Percentiles rank a stretch among this genome's conserved stretches.
These are phyloP conservation scores for Cladosporium sphaerospermum DNA, from an alignment of 2,329 filamentous ascomycete species.

Conservation along the genomic window DNA sequence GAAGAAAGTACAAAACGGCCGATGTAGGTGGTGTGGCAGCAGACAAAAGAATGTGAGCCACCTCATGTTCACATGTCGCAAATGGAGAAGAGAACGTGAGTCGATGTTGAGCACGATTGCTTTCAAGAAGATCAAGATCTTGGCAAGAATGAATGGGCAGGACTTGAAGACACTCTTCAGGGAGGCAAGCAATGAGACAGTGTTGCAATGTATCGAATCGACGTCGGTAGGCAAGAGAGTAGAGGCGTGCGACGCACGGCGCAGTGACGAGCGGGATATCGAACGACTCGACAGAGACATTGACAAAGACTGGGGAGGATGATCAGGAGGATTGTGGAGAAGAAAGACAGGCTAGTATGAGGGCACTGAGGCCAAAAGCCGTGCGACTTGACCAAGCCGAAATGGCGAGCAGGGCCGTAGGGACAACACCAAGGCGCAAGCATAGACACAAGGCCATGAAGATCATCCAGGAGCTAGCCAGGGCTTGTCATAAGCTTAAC, in stretches of 20 bases:
- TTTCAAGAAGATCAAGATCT: not conserved
- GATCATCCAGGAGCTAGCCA: not conserved
- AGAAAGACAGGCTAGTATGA: not conserved
- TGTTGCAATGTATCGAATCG: not conserved
- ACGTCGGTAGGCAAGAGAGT: not conserved
- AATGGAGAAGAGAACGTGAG: slow-evolving; percentile 1
- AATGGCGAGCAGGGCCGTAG: not conserved
- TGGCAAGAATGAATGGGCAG: not conserved
- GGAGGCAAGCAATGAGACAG: not conserved
- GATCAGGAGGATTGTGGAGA: not conserved
- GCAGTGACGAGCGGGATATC: not conserved
- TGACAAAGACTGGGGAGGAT: not conserved
- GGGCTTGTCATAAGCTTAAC: not conserved
- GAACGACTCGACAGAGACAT: not conserved
- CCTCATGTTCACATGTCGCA: not conserved
- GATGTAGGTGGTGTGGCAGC: not conserved
- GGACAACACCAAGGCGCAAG: not conserved
- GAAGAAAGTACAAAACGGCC: not conserved
- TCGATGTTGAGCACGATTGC: not conserved
- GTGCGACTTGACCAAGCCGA: not conserved
- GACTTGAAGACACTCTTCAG: not conserved
- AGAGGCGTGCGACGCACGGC: not conserved
- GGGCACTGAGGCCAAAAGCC: not conserved
- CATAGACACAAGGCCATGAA: not conserved
- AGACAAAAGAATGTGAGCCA: not conserved